Percentiles rank a stretch among this genome's conserved stretches.
These are phyloP conservation scores for Aspergillus neotritici DNA, from an alignment of 2,329 filamentous ascomycete genomes.

Conservation along the genomic window DNA sequence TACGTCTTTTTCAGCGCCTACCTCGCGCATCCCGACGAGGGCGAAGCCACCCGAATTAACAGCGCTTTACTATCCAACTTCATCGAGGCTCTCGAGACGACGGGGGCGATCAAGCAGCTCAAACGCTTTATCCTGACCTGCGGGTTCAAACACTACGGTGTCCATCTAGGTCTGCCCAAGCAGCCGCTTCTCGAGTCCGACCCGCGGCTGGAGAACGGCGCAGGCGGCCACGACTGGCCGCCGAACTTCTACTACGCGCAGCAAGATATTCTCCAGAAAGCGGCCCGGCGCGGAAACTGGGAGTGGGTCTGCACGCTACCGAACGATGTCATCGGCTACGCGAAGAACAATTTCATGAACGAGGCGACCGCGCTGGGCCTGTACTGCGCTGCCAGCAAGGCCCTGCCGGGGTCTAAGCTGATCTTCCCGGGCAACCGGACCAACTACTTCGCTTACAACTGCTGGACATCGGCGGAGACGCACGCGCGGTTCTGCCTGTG, in stretches of 20 bases:
- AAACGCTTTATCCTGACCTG: constrained; percentile 48
- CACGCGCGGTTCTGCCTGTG: constrained; percentile 36
- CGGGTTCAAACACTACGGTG: constrained; percentile 50
- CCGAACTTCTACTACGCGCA: constrained; percentile 51
- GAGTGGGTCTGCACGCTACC: constrained; percentile 43
- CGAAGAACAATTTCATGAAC: constrained; percentile 41
- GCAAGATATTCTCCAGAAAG: constrained; percentile 40
- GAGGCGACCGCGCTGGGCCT: constrained; percentile 36
- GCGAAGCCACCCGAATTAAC: constrained; percentile 36
- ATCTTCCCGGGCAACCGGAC: constrained; percentile 31
- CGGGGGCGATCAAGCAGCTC: constrained; percentile 37
- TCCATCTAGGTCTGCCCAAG: constrained; percentile 47
- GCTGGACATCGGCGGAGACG: constrained; percentile 28
- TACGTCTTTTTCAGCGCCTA: constrained; percentile 44
- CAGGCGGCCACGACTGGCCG: constrained; percentile 27
- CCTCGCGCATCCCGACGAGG: constrained; percentile 32
- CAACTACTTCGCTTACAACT: constrained; percentile 32
- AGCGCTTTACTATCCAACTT: constrained; percentile 46
- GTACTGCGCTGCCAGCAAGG: constrained; percentile 32
- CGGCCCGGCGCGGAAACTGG: constrained; percentile 25
- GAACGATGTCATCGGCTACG: constrained; percentile 43
- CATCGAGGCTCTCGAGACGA: constrained; percentile 41
- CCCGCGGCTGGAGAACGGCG: constrained; percentile 34
- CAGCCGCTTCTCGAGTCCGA: constrained; percentile 47
- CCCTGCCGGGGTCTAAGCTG: constrained; percentile 25